Base-by-base conservation (phyloP, 2,329 filamentous ascomycete genomes). In the Boeremia exigua region DNA sequence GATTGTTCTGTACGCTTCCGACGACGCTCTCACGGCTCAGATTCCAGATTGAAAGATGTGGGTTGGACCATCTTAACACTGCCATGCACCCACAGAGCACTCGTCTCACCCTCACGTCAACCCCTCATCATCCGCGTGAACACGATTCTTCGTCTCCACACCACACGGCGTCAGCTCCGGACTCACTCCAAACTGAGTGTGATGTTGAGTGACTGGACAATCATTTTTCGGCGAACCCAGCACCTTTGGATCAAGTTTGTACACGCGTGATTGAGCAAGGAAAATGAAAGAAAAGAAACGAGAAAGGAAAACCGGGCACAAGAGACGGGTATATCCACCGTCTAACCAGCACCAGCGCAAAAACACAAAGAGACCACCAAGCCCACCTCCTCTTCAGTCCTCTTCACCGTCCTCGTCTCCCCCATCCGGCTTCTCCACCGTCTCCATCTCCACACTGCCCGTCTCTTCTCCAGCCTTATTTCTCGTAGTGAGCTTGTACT, bases 401-500 rank as follows among this genome's bases (percentile, higher is more conserved):
- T 36, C 33, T n/a, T 38, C 27, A 15, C 23, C 33, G 34, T 28
- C 12, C 3, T 32, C 28, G 4, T 63, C 54, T 8, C 62, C 59
- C 29, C 52, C 61, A 8, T 61, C 60, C 29, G 70, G 65, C 39
- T 66, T 66, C 39, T 64, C 61, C 40, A 74, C 65, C 30, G 65
- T 66, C 58, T 73, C 68, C 60, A 75, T 66, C 50, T 74, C 71
- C 12, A 75, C 57, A 52, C 63, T 64, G 1, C 63, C 66, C 30
- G 66, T 54, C 19, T 73, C 63, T 36, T 63, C 62, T 0, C 73
- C 73, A 34, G 71, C 70, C 14, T 45, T 51, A 48, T 74, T 63
- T 43, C 56, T 67, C 8, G 65, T 69, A 10, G 68, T 74, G 36
- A 76, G 56, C 54, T 60, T 69, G 44, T 96, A 97, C 74, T 88